Conservation (phyloP, 768 basidiomycete species). For the Tubosaeta sp. region DNA sequence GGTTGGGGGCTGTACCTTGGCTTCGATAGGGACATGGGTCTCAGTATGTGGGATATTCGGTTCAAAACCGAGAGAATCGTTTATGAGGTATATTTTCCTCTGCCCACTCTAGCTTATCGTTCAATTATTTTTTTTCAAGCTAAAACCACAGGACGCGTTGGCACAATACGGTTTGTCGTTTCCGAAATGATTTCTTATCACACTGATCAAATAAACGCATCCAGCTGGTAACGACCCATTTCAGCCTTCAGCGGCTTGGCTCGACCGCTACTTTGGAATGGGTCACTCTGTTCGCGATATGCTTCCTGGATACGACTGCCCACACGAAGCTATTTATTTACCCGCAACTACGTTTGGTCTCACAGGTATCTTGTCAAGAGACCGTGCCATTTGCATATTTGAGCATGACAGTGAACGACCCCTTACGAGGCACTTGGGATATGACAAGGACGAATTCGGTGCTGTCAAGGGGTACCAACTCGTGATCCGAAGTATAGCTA, state of each 20-base stretch:
- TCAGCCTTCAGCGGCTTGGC: constrained; percentile 58
- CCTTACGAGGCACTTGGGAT: constrained; percentile 55
- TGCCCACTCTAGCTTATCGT: background rate
- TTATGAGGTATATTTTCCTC: constrained; percentile 42
- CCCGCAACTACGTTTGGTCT: constrained; percentile 51
- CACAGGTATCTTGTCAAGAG: constrained; percentile 39
- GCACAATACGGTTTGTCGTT: constrained; percentile 48
- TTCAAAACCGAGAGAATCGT: constrained; percentile 57
- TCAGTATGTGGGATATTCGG: constrained; percentile 56
- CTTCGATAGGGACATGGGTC: constrained; percentile 65
- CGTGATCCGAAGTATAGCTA: constrained; percentile 52
- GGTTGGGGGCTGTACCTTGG: constrained; percentile 59
- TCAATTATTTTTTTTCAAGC: constrained; percentile 26
- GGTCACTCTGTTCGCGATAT: constrained; percentile 52
- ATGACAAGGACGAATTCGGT: constrained; percentile 50
- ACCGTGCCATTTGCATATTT: constrained; percentile 62
- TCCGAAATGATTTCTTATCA: background rate
- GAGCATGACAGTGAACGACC: constrained; percentile 59
- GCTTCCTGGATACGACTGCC: constrained; percentile 67
- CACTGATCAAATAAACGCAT: background rate
- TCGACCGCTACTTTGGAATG: constrained; percentile 65
- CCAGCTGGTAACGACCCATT: constrained; percentile 58
- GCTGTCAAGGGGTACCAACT: constrained; percentile 59
- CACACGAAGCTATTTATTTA: constrained; percentile 55
- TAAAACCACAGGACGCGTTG: constrained; percentile 59